A percentile compares a stretch with the other conserved stretches of the same genome.
phyloP scores from a whole-genome alignment of 371 early-diverging fungal species.

The Mucor piriformis region DNA sequence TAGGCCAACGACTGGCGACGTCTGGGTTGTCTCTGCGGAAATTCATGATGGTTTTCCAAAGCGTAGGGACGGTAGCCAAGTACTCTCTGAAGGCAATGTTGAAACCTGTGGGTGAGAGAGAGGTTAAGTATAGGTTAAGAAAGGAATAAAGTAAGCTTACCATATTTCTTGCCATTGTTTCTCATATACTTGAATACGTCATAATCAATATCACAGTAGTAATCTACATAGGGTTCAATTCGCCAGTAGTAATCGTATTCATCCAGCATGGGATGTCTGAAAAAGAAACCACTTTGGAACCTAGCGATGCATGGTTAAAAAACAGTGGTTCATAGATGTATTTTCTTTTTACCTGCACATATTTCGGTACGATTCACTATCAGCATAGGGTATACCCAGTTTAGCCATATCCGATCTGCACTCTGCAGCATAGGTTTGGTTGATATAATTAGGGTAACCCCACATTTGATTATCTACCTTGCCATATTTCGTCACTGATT shows the following conservation, averaged over 20 bases:
- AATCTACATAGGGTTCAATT: slow-evolving; percentile 91
- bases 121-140: too few species aligned
- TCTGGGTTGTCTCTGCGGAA: slow-evolving; percentile 52
- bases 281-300: slow-evolving; percentile 83
- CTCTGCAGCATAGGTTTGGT: slow-evolving; percentile 66
- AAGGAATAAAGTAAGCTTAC: too few species aligned
- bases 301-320: too few species aligned
- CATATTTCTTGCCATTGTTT: slow-evolving; percentile 28
- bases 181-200: slow-evolving; percentile 28
- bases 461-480: slow-evolving; percentile 61
- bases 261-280: slow-evolving; percentile 77
- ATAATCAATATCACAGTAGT: slow-evolving; percentile 80
- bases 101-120: slow-evolving; percentile 43
- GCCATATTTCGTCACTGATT: slow-evolving; percentile 58
- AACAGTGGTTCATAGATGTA: too few species aligned
- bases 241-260: slow-evolving; percentile 95
- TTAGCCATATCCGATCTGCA: slow-evolving; percentile 61
- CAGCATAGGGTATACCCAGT: slow-evolving; percentile 78
- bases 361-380: slow-evolving; percentile 84
- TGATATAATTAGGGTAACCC: slow-evolving; percentile 86
- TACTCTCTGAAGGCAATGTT: slow-evolving; percentile 77
- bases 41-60: slow-evolving; percentile 66
- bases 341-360: slow-evolving; percentile 77
- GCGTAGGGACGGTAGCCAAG: slow-evolving; percentile 70
- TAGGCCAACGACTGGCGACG: slow-evolving; percentile 33